Conservation (phyloP, 2,329 filamentous ascomycete genomes). For the Neospermospora avenae region DNA sequence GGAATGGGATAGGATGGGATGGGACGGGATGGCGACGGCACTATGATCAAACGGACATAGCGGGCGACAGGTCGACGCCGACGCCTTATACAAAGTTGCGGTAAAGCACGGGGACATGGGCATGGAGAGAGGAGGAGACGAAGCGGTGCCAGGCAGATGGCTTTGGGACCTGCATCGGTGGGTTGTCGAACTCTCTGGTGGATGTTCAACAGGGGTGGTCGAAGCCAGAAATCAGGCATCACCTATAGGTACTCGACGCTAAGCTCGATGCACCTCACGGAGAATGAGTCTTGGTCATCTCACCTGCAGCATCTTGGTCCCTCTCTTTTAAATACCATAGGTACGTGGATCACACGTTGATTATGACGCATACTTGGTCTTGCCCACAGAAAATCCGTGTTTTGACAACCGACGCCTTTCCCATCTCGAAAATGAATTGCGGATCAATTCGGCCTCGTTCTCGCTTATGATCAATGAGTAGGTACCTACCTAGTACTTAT, state of each 20-base stretch:
- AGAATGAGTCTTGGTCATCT: constrained; percentile 14
- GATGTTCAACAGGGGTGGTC: neutral
- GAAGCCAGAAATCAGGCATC: constrained; percentile 12
- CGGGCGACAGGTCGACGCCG: neutral
- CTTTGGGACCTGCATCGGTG: constrained; percentile 8
- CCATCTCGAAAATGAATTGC: neutral
- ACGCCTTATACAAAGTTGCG: neutral
- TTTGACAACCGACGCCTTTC: neutral
- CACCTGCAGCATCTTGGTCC: neutral
- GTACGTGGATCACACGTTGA: constrained; percentile 18
- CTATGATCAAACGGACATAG: neutral
- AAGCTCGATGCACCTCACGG: constrained; percentile 2
- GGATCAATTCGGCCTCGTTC: neutral
- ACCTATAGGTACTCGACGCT: neutral
- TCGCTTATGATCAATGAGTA: neutral
- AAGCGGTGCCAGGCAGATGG: constrained; percentile 9
- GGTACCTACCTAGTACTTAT: neutral
- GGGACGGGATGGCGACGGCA: neutral
- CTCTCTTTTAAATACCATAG: neutral
- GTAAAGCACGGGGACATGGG: neutral
- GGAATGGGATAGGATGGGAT: neutral
- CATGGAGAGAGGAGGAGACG: neutral
- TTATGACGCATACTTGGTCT: constrained; percentile 20
- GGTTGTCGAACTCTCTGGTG: neutral
- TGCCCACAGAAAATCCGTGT: neutral